These are phyloP conservation scores for Citrus hindsii DNA, from an alignment of 345 rosid species.

Conservation along the genomic window DNA sequence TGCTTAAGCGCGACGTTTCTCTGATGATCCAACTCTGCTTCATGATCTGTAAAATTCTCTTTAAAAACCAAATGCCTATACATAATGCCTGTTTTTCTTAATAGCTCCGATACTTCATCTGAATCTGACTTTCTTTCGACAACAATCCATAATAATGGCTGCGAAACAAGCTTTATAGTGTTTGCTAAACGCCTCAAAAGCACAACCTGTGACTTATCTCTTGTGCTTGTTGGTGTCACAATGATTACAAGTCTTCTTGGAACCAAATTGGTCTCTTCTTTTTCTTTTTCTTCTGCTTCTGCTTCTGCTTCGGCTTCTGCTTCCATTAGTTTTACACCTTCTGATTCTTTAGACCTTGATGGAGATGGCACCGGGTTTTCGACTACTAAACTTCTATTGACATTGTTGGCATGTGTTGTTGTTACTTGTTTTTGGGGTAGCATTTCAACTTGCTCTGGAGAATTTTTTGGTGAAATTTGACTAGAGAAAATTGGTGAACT, in stretches of 20 bases:
- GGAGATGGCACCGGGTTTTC: slow-evolving; percentile 31
- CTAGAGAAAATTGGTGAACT: slow-evolving; percentile 31
- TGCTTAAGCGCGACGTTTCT: slow-evolving; percentile 75
- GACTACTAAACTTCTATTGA: slow-evolving; percentile 26
- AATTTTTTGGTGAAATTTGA: slow-evolving; percentile 15
- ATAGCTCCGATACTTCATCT: slow-evolving; percentile 35
- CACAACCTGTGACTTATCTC: slow-evolving; percentile 38
- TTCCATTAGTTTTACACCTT: not conserved
- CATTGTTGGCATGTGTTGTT: slow-evolving; percentile 6
- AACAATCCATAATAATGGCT: slow-evolving; percentile 81
- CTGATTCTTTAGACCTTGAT: slow-evolving; percentile 16
- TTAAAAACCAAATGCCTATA: slow-evolving; percentile 68
- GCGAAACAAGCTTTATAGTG: slow-evolving; percentile 54
- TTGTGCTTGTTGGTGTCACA: slow-evolving; percentile 53
- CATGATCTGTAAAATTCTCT: slow-evolving; percentile 61
- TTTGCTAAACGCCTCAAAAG: slow-evolving; percentile 64
- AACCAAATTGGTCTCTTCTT: slow-evolving; percentile 5
- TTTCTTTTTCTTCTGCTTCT: not conserved
- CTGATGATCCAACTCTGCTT: slow-evolving; percentile 69
- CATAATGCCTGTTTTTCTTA: slow-evolving; percentile 81
- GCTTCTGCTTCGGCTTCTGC: slow-evolving; percentile 26
- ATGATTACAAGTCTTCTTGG: slow-evolving; percentile 54
- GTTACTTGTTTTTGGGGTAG: slow-evolving; percentile 6
- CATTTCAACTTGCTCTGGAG: slow-evolving; percentile 29
- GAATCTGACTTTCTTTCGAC: slow-evolving; percentile 52